Evolutionary conservation across 2,329 filamentous ascomycete species (phyloP).

Genomic region (Colletotrichum truncatum): DNA sequence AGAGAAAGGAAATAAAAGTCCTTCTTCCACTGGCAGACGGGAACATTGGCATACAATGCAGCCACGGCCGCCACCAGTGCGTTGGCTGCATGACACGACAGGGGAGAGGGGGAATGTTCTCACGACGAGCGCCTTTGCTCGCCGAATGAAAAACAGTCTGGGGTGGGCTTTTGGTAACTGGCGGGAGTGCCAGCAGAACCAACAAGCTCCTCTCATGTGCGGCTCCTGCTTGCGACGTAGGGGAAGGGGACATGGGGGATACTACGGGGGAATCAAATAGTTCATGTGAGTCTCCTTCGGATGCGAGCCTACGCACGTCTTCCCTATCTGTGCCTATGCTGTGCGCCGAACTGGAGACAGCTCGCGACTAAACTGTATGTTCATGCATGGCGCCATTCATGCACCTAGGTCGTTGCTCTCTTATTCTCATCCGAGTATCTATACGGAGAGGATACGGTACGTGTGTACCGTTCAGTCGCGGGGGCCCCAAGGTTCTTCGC

Average conservation of each 20-base stretch:
- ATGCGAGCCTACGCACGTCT: slow-evolving; percentile 24
- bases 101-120: background rate
- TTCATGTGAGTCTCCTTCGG: slow-evolving; percentile 6
- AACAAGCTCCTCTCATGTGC: background rate
- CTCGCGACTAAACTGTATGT: slow-evolving; percentile 21
- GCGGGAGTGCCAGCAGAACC: background rate
- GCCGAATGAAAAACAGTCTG: slow-evolving; percentile 15
- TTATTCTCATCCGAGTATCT: background rate
- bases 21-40: background rate
- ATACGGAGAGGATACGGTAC: slow-evolving; percentile 4
- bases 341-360: slow-evolving; percentile 17
- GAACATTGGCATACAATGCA: slow-evolving; percentile 13
- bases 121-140: background rate
- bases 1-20: background rate
- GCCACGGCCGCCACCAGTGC: background rate
- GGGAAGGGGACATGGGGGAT: background rate
- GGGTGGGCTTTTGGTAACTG: background rate
- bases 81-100: slow-evolving; percentile 20
- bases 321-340: slow-evolving; percentile 18
- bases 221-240: slow-evolving; percentile 11
- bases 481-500: background rate
- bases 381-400: slow-evolving; percentile 30
- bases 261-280: slow-evolving; percentile 4
- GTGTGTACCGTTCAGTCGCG: background rate
- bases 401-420: slow-evolving; percentile 4